phyloP scores from a whole-genome alignment of 2,329 filamentous ascomycete genomes.

The Fusarium lateritium region DNA sequence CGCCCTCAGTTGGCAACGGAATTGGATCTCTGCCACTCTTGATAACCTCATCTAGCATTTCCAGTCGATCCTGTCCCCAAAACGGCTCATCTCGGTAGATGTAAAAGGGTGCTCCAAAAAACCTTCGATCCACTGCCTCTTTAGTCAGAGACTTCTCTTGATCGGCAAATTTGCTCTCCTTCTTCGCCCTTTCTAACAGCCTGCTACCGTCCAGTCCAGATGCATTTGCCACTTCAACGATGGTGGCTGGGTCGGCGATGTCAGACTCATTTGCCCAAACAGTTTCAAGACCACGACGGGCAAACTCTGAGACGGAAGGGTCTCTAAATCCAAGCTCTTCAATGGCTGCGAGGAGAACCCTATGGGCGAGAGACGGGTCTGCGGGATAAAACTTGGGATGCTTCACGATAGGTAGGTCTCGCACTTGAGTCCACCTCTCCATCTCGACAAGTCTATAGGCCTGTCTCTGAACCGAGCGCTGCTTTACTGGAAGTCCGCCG shows the following conservation, averaged over 20 bases:
- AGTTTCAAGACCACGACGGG: conserved; percentile 7
- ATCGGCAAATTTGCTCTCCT: background rate
- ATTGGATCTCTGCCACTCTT: conserved; percentile 1
- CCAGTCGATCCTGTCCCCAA: background rate
- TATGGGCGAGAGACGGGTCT: background rate
- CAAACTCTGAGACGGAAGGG: conserved; percentile 23
- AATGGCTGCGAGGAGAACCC: background rate
- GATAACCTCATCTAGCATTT: conserved; percentile 5
- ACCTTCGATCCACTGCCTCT: background rate
- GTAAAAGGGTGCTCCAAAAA: conserved; percentile 1
- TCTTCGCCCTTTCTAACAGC: background rate
- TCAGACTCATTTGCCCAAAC: conserved; percentile 4
- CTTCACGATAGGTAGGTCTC: background rate
- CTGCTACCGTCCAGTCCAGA: background rate
- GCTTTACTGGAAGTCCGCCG: conserved; percentile 52
- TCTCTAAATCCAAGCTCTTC: conserved; percentile 7
- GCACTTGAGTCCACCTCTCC: background rate
- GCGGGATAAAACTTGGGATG: background rate
- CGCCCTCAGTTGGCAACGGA: background rate
- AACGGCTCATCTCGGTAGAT: background rate
- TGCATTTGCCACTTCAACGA: background rate
- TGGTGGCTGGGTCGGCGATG: background rate
- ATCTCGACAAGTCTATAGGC: conserved; percentile 49
- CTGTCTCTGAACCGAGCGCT: conserved; percentile 50
- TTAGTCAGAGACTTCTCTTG: background rate